Conservation (phyloP, 441 rosid species). For the Euphorbia celastroides region DNA sequence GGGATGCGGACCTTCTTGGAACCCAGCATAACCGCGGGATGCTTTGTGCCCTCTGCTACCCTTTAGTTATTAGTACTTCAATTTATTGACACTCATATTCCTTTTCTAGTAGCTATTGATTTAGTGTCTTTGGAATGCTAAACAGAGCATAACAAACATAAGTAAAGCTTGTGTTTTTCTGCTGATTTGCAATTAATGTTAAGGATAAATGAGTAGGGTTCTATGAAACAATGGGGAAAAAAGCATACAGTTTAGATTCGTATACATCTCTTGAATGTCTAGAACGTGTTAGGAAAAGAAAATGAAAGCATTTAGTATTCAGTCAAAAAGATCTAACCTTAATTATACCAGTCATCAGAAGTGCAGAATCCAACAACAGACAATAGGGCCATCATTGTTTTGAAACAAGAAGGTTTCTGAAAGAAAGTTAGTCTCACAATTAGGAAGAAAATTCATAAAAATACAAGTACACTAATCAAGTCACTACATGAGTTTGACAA, state of each 20-base stretch:
- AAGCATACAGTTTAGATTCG: background rate
- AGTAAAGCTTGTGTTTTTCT: too few relatives aligned
- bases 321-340: slow-evolving; percentile 50
- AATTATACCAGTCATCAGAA: slow-evolving; percentile 39
- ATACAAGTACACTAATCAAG: background rate
- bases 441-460: slow-evolving; percentile 10
- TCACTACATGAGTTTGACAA: background rate
- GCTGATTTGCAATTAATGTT: too few relatives aligned
- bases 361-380: slow-evolving; percentile 59
- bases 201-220: too few relatives aligned
- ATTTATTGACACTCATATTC: too few relatives aligned
- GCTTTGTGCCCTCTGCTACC: too few relatives aligned
- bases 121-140: too few relatives aligned
- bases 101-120: too few relatives aligned
- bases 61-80: too few relatives aligned
- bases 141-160: too few relatives aligned
- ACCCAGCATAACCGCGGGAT: too few relatives aligned
- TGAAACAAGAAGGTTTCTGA: slow-evolving; percentile 68
- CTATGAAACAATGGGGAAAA: background rate
- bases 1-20: too few relatives aligned
- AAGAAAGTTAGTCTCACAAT: slow-evolving; percentile 10
- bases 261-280: background rate
- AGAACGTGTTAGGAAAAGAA: slow-evolving; percentile 2
- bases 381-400: slow-evolving; percentile 51
- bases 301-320: slow-evolving; percentile 3